Evolutionary conservation across 148 eudicot genomes (phyloP), one percentile per base, ranked within the genome.

Genomic region (Diospyros kaki): DNA sequence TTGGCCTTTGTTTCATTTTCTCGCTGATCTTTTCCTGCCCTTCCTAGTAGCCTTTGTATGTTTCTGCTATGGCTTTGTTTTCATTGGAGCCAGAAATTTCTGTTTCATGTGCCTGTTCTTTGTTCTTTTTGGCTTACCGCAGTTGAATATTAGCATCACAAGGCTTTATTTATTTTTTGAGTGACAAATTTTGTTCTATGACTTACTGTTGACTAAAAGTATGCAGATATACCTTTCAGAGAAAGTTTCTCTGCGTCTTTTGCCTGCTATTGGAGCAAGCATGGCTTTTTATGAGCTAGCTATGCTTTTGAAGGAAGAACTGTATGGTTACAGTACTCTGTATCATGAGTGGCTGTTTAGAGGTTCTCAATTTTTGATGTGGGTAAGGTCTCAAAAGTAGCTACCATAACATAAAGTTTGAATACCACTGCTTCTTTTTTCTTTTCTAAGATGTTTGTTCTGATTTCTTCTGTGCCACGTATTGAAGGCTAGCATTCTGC

Each of bases 321-420:
- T 66, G 48, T 48, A 69, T 69, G 84, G 75, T 60, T 58, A 69
- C 39, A 70, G 70, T 65, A 53, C 75, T 69, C 9, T 4, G 17
- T 83, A 81, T 80, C 83, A 87, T 58, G 88, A 80, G 56, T 81
- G 89, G 87, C 76, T 88, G 64, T 82, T 74, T 75, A 77, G 82
- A 78, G 77, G 80, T 74, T 86, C 94, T 64, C 86, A 83, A 58
- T 74, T 87, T 44, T 76, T 66, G 58, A 83, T 87, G 15, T 92
- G 97, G 93, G 97, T 88, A 83, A 80, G 87, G 43, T 73, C 58
- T 64, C 64, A 52, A 4, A 60, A 52, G 15, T 17, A 9, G 13
- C 71, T 51, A 17, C 14, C 41, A 18, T 72, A 66, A 28, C 17
- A 52, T 28, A 40, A 14, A 59, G 48, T 9, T 65, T 60, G 18